Evolutionary conservation across 495 filamentous ascomycete genomes (phyloP).

Genomic region (Amniculicola lignicola): DNA sequence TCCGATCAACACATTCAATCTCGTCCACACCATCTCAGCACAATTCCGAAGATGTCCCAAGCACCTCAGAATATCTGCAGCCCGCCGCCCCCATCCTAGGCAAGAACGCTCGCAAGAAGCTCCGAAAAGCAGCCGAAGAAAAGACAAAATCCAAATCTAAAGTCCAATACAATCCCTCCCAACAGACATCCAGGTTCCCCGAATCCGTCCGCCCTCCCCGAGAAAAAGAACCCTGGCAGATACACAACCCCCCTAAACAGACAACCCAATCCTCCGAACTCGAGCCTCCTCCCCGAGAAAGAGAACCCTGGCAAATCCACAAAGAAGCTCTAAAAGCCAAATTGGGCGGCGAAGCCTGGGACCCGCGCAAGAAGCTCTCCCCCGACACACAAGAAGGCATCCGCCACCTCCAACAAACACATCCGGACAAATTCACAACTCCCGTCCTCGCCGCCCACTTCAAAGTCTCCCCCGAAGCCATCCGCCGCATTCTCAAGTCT

Average conservation of each 20-base stretch:
- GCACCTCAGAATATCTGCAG: too few species aligned
- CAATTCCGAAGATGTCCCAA: too few species aligned
- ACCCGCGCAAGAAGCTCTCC: conserved; percentile 78
- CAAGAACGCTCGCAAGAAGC: too few species aligned
- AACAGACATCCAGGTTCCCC: too few species aligned
- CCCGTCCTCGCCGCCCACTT: conserved; percentile 72
- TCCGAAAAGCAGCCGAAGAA: too few species aligned
- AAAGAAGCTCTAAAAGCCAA: conserved; percentile 68
- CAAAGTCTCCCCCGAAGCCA: conserved; percentile 77
- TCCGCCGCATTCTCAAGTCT: conserved; percentile 78
- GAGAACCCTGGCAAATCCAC: conserved; percentile 65
- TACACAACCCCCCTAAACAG: too few species aligned
- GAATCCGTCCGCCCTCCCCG: conserved; percentile 5
- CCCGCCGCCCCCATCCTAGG: too few species aligned
- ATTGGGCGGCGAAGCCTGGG: conserved; percentile 70
- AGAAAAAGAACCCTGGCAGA: conserved; percentile 60
- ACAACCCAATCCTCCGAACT: conserved; percentile 32
- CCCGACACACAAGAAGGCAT: conserved; percentile 89
- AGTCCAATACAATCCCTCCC: too few species aligned
- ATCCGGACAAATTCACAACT: conserved; percentile 73
- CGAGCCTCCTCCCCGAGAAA: conserved; percentile 30
- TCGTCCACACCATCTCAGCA: too few species aligned
- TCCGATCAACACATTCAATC: not conserved
- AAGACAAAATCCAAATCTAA: too few species aligned
- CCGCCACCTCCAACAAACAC: conserved; percentile 67